A percentile compares a stretch with the other conserved stretches of the same genome.
Evolutionary conservation across 768 basidiomycete species (phyloP).

Genomic region (Trichaptum fuscoviolaceum): DNA sequence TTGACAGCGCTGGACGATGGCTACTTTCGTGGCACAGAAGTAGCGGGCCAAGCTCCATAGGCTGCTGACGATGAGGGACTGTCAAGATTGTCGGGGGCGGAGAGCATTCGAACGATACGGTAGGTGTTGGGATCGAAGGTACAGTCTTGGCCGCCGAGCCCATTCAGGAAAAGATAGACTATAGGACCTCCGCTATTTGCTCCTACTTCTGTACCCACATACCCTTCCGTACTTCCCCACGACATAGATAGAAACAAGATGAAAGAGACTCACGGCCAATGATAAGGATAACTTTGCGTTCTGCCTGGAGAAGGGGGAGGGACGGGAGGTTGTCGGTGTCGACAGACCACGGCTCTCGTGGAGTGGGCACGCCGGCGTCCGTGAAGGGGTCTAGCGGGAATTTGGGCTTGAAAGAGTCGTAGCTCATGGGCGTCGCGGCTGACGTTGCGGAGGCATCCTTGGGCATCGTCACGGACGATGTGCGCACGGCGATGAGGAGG

Average conservation of each 20-base stretch:
- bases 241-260: not conserved
- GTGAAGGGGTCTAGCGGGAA: conserved; percentile 32
- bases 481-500: not conserved
- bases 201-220: not conserved
- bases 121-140: not conserved
- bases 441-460: not conserved
- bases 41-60: too few species aligned
- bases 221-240: not conserved
- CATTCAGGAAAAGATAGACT: not conserved
- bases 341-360: conserved; percentile 26
- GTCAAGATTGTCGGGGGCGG: not conserved
- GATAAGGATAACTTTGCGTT: conserved; percentile 31
- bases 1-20: not conserved
- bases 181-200: not conserved
- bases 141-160: not conserved
- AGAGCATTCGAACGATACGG: not conserved
- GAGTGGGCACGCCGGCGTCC: conserved; percentile 13
- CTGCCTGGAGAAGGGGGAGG: conserved; percentile 15
- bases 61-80: too few species aligned
- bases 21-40: not conserved
- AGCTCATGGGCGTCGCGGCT: conserved; percentile 2
- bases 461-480: not conserved
- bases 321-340: conserved; percentile 19
- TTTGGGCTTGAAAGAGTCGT: conserved; percentile 24
- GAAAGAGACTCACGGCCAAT: conserved; percentile 29